Base-by-base conservation (phyloP, 192 early-diverging fungal genomes). In the Coemansia sp. region DNA sequence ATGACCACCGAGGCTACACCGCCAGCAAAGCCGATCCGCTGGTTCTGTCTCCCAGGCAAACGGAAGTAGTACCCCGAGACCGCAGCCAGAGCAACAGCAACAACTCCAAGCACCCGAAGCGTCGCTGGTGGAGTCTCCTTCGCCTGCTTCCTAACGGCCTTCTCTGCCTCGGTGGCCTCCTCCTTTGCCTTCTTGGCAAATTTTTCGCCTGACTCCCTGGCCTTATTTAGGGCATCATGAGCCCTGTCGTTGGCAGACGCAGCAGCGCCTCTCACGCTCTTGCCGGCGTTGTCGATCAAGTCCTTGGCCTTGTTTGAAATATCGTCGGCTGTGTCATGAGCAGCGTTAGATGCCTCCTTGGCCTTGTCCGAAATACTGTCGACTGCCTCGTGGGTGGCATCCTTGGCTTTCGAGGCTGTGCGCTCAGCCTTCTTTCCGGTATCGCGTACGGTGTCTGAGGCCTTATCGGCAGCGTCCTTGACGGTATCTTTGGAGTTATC, bases 21-120 rank as follows among this genome's bases (percentile, higher is more conserved):
- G 20, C 72, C 75, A 40, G 80, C 75, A 78, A 78, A 78, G 2
- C 75, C 80, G 46, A 83, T 53, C 24, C 70, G 72, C 75, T 78
- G 80, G 75, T 83, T 83, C 12, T 83, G 68, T 41, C 72, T 70
- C 12, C 80, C 80, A n/a, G 80, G 80, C 55, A 83, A 63, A 10
- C 80, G 75, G 69, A 77, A 83, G 38, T 83, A 74, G 66, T 83
- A 78, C 3, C 80, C 75, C 5, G 80, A 72, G 40, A 72, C 80
- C 20, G 62, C 72, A 4, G 80, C 80, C 53, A 83, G 62, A 22
- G 72, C 80, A 6, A 61, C 80, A 16, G 80, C 80, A 62, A 83
- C 68, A 27, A 78, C 64, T 49, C 80, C 80, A 50, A 78, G 43
- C 12, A 68, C 66, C 15, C 62, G 66, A 8, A 82, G 66, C 15